Evolutionary conservation across 2,329 filamentous ascomycete species (phyloP).

Genomic region (Tolypocladium cylindrosporum): DNA sequence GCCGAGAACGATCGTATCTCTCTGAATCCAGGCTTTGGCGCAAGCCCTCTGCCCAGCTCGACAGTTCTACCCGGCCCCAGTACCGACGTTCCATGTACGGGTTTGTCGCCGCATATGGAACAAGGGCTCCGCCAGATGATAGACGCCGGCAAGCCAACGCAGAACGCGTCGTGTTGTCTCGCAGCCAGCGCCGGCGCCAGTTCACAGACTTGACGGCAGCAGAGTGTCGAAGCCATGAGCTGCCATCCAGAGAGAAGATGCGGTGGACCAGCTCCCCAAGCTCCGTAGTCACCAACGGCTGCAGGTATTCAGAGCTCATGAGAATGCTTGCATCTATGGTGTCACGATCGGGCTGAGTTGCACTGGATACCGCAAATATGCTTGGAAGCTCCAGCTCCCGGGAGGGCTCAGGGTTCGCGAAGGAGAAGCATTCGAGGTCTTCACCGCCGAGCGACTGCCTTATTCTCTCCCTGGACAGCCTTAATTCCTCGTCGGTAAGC

Average conservation of each 20-base stretch:
- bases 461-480: constrained; percentile 49
- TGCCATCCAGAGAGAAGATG: constrained; percentile 68
- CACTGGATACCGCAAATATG: constrained; percentile 71
- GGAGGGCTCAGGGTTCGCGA: constrained; percentile 29
- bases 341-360: constrained; percentile 60
- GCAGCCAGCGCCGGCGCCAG: constrained; percentile 44
- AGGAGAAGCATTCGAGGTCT: constrained; percentile 57
- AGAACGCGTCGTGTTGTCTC: constrained; percentile 5
- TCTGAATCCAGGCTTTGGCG: constrained; percentile 24
- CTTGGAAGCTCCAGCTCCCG: constrained; percentile 20
- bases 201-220: constrained; percentile 72
- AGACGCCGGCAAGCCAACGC: not conserved
- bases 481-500: constrained; percentile 46
- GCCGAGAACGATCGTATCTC: constrained; percentile 10
- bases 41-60: constrained; percentile 26
- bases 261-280: constrained; percentile 58
- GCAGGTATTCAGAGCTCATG: constrained; percentile 85
- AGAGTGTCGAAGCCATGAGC: constrained; percentile 71
- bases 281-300: constrained; percentile 70
- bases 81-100: constrained; percentile 10
- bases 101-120: constrained; percentile 1
- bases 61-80: constrained; percentile 22
- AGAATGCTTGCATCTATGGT: constrained; percentile 86
- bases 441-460: constrained; percentile 43
- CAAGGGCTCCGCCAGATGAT: not conserved